Base-by-base conservation (phyloP, 1,284 basidiomycete species). In the Melampsora americana region DNA sequence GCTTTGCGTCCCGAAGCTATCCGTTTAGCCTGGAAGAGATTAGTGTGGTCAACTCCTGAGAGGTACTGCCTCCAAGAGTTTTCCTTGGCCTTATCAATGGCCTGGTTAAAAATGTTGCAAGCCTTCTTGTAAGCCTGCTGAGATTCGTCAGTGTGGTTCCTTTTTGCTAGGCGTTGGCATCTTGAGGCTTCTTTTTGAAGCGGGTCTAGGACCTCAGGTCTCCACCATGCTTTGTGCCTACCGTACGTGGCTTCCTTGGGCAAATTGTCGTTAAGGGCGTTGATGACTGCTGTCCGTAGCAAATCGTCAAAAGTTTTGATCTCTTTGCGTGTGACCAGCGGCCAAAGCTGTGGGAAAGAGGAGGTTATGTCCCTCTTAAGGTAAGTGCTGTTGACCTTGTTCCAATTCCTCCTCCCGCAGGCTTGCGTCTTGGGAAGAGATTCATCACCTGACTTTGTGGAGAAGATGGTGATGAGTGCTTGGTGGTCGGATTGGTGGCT, bases 401-500 rank as follows among this genome's bases (percentile, higher is more conserved):
- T 35, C 35, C 35, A 35, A 20, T 12, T 30, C 4, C 6, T 70
- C n/a, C 18, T 61, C 7, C 12, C 48, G 28, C 0, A 30, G 26
- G 2, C 60, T 16, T 7, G 39, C 6, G 23, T 61, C 20, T 2
- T 35, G 30, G 46, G 39, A n/a, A 20, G 30, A 39, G 59, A 12
- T 1, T 30, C 3, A 4, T 56, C 16, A 61, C 23, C n/a, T 28
- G 28, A 16, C 39, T 39, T 20, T 5, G 26, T 35, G 16, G 23
- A 62, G 16, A 9, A 35, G 42, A 23, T n/a, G 26, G 67, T 56
- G 50, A 26, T 56, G 12, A 70, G 60, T 26, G 69, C 56, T 48
- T 70, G 69, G 28, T 70, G 69, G 28, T 70, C 69, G 1, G 69
- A 70, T 6, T 35, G n/a, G 42, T 70, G 69, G 28, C 48, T 62